Percentiles rank a stretch among this genome's conserved stretches.
Conservation (phyloP, 2,329 filamentous ascomycete species). For the Blastomyces parvus region DNA sequence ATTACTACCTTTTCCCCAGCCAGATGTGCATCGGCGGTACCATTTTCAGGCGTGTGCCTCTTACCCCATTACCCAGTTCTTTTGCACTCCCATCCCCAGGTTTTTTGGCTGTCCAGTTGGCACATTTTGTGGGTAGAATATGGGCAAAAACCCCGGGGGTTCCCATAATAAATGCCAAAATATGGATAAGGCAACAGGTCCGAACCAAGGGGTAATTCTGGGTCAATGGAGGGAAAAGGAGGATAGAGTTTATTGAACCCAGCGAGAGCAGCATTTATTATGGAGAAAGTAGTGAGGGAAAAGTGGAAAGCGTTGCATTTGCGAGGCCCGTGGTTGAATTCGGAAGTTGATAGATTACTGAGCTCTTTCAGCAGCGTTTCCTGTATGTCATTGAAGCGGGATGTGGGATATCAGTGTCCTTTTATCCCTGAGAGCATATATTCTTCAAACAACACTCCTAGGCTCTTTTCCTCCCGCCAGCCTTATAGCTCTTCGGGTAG, state of each 20-base stretch:
- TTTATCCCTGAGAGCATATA: neutral
- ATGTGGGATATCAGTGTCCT: neutral
- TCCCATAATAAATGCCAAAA: neutral
- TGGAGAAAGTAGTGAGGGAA: neutral
- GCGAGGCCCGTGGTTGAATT: neutral
- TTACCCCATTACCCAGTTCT: neutral
- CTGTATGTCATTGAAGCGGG: neutral
- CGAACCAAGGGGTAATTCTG: neutral
- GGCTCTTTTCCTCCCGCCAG: neutral
- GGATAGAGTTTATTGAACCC: conserved; percentile 1
- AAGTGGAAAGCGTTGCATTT: neutral
- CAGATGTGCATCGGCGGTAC: neutral
- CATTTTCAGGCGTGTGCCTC: neutral
- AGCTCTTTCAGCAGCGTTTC: neutral
- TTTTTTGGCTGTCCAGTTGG: neutral
- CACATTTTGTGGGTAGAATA: neutral
- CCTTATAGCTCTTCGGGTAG: neutral
- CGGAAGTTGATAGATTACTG: neutral
- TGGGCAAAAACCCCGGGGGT: neutral
- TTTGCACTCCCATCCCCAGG: neutral
- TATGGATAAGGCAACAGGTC: neutral
- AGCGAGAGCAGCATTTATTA: neutral
- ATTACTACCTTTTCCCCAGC: no score
- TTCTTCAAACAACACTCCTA: neutral
- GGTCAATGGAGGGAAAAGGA: neutral